Percentiles rank a stretch among this genome's conserved stretches.
phyloP scores from a whole-genome alignment of 805 yeast species.

The Myxozyma neotropica region DNA sequence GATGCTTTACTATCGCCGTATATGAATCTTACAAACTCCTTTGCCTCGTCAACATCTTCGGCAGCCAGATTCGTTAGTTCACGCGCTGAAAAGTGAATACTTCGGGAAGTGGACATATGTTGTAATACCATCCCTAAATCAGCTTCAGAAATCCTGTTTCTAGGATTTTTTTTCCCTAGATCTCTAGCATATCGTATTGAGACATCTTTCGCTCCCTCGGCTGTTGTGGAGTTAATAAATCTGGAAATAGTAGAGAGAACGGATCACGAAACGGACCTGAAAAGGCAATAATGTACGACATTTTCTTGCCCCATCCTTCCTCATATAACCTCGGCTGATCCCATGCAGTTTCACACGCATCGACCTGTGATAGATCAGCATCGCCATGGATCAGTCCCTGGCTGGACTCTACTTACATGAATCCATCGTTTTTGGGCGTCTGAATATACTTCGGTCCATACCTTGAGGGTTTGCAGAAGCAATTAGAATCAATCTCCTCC shows the following conservation, averaged over 20 bases:
- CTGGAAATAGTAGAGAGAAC: not conserved
- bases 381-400: too few relatives aligned
- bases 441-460: slow-evolving; percentile 89
- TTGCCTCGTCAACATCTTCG: slow-evolving; percentile 46
- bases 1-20: slow-evolving; percentile 21
- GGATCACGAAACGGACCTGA: slow-evolving; percentile 41
- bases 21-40: slow-evolving; percentile 34
- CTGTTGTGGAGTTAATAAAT: slow-evolving; percentile 1
- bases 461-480: not conserved
- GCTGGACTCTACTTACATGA: slow-evolving; percentile 51
- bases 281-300: slow-evolving; percentile 84
- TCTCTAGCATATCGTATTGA: slow-evolving; percentile 63
- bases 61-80: slow-evolving; percentile 46
- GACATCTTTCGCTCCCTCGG: slow-evolving; percentile 66
- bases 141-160: slow-evolving; percentile 50
- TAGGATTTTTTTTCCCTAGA: slow-evolving; percentile 49
- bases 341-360: slow-evolving; percentile 82
- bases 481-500: not conserved
- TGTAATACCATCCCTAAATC: slow-evolving; percentile 44
- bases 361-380: slow-evolving; percentile 43
- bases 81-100: slow-evolving; percentile 41
- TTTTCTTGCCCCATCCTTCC: slow-evolving; percentile 88
- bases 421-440: slow-evolving; percentile 66
- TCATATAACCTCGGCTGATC: slow-evolving; percentile 80
- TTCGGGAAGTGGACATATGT: slow-evolving; percentile 45